Evolutionary conservation across 2,329 filamentous ascomycete genomes (phyloP), one percentile per base, ranked within the genome.

Genomic region (Amauroascus verrucosus): DNA sequence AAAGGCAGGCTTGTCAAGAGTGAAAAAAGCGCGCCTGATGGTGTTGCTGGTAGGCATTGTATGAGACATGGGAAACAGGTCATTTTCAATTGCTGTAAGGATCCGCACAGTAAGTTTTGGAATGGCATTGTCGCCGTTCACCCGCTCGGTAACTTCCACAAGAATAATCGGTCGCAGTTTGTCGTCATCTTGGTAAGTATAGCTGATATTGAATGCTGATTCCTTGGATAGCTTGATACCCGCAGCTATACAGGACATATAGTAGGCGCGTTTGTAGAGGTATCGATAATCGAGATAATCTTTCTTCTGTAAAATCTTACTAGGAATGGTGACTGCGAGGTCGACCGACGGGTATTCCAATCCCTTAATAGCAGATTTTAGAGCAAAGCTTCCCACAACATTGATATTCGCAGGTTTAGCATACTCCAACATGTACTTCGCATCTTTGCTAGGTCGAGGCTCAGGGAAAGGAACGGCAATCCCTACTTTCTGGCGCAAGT

Each of bases 261-360:
- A 97, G 69, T 91, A 97, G 11, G 93, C 86, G 58, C 90, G 78
- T 64, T 95, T 94, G 72, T 96, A 90, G 65, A 96, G 95, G 71
- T 95, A 97, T 57, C 93, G 82, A 74, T 93, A 79, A 67, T 95
- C 89, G 48, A 90, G 77, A 66, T 91, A 96, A 69, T 98, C 93
- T 70, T 97, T 97, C 43, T 94, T 87, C 64, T 95, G 88, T 63
- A 97, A 90, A 11, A 95, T 71, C 0, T 78, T 72, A 54, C 74
- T 61, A 4, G 93, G 91, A 82, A 98, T 94, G 46, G 86, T 85
- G 14, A 95, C 81, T 5, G 91, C 82, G 77, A 97, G 80, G 68
- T 97, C 91, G 56, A 96, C 76, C 14, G 78, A 75, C 24, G 57
- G 56, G 67, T 68, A 47, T 71, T 69, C 60, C 24, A 84, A 80